Conservation (phyloP, 805 yeast genomes). For the Myxozyma udenii region DNA sequence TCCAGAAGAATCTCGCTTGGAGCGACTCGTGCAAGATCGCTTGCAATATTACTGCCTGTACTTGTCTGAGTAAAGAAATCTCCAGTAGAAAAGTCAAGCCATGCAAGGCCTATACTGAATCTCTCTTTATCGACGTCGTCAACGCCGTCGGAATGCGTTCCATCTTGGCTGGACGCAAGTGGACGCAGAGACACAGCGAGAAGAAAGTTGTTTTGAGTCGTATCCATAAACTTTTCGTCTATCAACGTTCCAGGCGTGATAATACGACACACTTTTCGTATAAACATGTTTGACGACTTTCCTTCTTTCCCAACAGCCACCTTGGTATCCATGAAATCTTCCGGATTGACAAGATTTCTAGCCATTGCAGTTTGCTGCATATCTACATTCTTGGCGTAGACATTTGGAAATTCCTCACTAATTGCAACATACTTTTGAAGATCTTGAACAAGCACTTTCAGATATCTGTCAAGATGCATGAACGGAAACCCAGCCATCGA, state of each 20-base stretch:
- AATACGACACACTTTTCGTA: slow-evolving; percentile 71
- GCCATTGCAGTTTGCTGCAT: slow-evolving; percentile 22
- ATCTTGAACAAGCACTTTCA: slow-evolving; percentile 69
- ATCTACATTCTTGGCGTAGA: slow-evolving; percentile 6
- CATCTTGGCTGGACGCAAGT: background rate
- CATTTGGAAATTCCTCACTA: slow-evolving; percentile 58
- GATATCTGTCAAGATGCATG: slow-evolving; percentile 64
- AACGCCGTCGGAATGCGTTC: slow-evolving; percentile 8
- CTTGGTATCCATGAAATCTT: slow-evolving; percentile 31
- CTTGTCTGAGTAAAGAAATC: slow-evolving; percentile 67
- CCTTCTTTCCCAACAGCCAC: background rate
- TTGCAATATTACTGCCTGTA: slow-evolving; percentile 54
- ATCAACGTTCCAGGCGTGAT: slow-evolving; percentile 91
- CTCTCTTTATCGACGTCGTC: slow-evolving; percentile 13
- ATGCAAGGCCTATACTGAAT: slow-evolving; percentile 61
- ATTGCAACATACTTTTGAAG: slow-evolving; percentile 71
- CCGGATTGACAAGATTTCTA: slow-evolving; percentile 23
- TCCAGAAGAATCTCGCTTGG: slow-evolving; percentile 74
- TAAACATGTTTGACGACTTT: slow-evolving; percentile 39
- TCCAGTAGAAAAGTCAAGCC: slow-evolving; percentile 90
- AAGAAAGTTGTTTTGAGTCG: slow-evolving; percentile 66
- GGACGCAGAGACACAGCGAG: slow-evolving; percentile 47
- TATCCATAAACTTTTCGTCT: slow-evolving; percentile 79
- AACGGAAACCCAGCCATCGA: slow-evolving; percentile 94
- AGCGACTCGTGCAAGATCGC: slow-evolving; percentile 70